These are phyloP conservation scores for Epichloe typhina DNA, from an alignment of 2,329 filamentous ascomycete species.

Conservation along the genomic window DNA sequence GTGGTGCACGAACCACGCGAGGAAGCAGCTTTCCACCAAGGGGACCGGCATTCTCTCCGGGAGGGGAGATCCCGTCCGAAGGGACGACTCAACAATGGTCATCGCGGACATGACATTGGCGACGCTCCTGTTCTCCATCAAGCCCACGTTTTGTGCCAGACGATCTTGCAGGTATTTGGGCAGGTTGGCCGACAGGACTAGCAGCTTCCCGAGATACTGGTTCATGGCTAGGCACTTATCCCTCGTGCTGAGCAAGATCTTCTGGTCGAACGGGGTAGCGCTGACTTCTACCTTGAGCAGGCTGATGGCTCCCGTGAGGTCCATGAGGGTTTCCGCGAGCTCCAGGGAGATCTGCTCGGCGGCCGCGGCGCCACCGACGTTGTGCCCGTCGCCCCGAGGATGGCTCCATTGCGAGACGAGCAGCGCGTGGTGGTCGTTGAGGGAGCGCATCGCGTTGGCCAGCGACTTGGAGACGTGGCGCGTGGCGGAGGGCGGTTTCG, in stretches of 20 bases:
- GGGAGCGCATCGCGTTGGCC: slow-evolving; percentile 26
- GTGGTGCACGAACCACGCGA: slow-evolving; percentile 12
- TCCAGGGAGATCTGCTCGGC: slow-evolving; percentile 18
- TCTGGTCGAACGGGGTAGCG: slow-evolving; percentile 17
- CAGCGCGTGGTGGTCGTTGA: slow-evolving; percentile 36
- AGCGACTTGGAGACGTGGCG: slow-evolving; percentile 30
- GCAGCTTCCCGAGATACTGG: slow-evolving; percentile 18
- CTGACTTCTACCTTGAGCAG: slow-evolving; percentile 19
- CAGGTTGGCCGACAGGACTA: slow-evolving; percentile 21
- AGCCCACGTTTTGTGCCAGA: slow-evolving; percentile 23
- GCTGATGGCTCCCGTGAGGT: slow-evolving; percentile 14
- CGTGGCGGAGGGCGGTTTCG: slow-evolving; percentile 31
- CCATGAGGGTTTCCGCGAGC: slow-evolving; percentile 15
- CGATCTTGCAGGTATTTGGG: slow-evolving; percentile 26
- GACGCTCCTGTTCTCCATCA: slow-evolving; percentile 29
- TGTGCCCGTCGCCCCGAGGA: slow-evolving; percentile 12
- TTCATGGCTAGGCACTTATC: slow-evolving; percentile 21
- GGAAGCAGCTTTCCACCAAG: slow-evolving; percentile 23
- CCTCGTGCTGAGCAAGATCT: slow-evolving; percentile 17
- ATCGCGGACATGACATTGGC: slow-evolving; percentile 38
- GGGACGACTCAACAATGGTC: slow-evolving; percentile 29
- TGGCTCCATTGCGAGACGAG: slow-evolving; percentile 31
- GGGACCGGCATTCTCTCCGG: slow-evolving; percentile 35
- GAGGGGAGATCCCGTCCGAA: slow-evolving; percentile 33
- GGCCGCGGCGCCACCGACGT: slow-evolving; percentile 16